Evolutionary conservation across 2,329 filamentous ascomycete genomes (phyloP).

Genomic region (Cladobotryum mycophilum): DNA sequence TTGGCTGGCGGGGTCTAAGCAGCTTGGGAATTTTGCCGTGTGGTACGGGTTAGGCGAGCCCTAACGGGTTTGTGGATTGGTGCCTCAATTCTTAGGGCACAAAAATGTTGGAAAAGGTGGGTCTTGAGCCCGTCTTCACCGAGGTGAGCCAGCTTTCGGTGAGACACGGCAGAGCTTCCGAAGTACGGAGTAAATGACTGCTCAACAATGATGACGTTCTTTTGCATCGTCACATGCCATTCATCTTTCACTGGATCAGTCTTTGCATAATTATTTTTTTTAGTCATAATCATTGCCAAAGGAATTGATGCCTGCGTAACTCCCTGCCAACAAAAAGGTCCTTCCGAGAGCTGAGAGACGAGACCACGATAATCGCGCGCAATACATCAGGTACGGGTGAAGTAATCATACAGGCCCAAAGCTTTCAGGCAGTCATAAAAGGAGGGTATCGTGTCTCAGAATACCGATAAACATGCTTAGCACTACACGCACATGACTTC

Average conservation of each 20-base stretch:
- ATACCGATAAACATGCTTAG: slow-evolving; percentile 6
- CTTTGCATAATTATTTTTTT: no score
- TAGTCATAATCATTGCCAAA: no score
- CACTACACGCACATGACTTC: neutral
- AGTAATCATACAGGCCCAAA: slow-evolving; percentile 11
- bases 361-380: slow-evolving; percentile 11
- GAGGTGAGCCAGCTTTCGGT: slow-evolving; percentile 8
- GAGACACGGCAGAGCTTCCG: neutral
- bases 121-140: slow-evolving; percentile 3
- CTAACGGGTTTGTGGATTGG: slow-evolving; percentile 21
- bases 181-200: no score
- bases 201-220: no score
- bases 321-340: no score
- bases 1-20: slow-evolving; percentile 18
- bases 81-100: slow-evolving; percentile 17
- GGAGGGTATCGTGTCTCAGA: slow-evolving; percentile 14
- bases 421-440: slow-evolving; percentile 3
- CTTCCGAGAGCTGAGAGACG: slow-evolving; percentile 6
- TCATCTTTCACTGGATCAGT: no score
- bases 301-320: neutral
- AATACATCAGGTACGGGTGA: slow-evolving; percentile 7
- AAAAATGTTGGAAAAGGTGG: slow-evolving; percentile 8
- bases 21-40: slow-evolving; percentile 13
- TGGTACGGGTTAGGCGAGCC: slow-evolving; percentile 26
- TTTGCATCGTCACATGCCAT: no score